Evolutionary conservation across 257 asterid species (phyloP).

Genomic region (Leptodermis oblonga): DNA sequence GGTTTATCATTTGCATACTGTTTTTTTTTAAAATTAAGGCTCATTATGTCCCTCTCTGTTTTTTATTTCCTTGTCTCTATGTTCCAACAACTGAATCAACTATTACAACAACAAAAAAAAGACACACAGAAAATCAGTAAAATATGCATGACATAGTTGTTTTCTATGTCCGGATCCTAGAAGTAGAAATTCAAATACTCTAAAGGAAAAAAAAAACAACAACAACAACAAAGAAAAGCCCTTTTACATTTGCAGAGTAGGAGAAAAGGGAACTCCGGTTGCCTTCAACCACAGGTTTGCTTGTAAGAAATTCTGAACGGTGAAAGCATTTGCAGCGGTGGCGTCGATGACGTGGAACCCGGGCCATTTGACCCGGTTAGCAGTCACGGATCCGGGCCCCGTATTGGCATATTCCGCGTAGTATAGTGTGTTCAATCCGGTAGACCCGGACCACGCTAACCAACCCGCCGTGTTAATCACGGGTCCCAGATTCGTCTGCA

Average conservation of each 20-base stretch:
- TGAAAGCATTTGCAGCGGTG: constrained; percentile 32
- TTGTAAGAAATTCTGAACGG: not conserved
- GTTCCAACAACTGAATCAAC: too few relatives aligned
- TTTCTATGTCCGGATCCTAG: too few relatives aligned
- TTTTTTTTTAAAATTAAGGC: too few relatives aligned
- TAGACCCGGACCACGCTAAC: constrained; percentile 34
- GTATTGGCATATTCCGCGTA: constrained; percentile 51
- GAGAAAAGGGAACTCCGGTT: not conserved
- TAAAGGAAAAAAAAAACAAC: too few relatives aligned
- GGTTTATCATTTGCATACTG: too few relatives aligned
- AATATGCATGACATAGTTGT: too few relatives aligned
- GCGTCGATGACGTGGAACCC: constrained; percentile 41
- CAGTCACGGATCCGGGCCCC: constrained; percentile 49
- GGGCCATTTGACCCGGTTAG: constrained; percentile 52
- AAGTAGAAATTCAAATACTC: too few relatives aligned
- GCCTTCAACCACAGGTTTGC: not conserved
- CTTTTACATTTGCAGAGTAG: not conserved
- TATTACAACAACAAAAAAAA: too few relatives aligned
- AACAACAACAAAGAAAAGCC: too few relatives aligned
- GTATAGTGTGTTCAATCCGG: constrained; percentile 39
- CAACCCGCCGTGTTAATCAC: constrained; percentile 51
- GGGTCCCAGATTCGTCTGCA: constrained; percentile 41
- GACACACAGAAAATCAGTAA: too few relatives aligned
- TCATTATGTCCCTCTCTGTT: too few relatives aligned
- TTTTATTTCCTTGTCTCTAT: too few relatives aligned